A percentile compares a stretch with the other conserved stretches of the same genome.
These are phyloP conservation scores for Pouteria glomerata DNA, from an alignment of 148 eudicot species.

Conservation along the genomic window DNA sequence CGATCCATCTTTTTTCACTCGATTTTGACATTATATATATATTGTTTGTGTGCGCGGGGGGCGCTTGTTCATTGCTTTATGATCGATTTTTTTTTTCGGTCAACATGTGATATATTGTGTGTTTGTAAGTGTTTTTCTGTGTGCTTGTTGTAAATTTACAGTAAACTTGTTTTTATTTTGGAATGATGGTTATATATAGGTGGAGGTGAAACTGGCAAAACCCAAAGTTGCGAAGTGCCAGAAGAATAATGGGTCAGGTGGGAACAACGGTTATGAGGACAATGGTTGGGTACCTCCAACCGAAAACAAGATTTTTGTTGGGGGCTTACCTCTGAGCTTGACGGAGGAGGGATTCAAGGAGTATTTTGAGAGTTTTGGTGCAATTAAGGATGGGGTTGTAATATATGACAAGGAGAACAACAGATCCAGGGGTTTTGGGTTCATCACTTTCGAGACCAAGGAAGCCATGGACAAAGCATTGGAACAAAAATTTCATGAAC, in stretches of 20 bases:
- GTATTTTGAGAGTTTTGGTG: conserved; percentile 11
- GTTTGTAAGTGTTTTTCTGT: background rate
- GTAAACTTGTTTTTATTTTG: background rate
- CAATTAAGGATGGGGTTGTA: conserved; percentile 1
- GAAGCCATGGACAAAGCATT: conserved; percentile 7
- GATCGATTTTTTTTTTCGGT: background rate
- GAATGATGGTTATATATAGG: conserved; percentile 10
- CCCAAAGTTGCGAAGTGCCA: conserved; percentile 6
- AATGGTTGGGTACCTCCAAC: background rate
- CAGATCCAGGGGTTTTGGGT: conserved; percentile 18
- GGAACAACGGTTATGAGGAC: background rate
- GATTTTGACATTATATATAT: too few species aligned
- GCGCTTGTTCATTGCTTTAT: too few species aligned
- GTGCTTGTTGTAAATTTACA: background rate
- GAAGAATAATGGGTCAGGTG: background rate
- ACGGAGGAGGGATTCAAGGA: conserved; percentile 8
- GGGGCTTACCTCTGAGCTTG: conserved; percentile 12
- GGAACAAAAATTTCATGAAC: conserved; percentile 4
- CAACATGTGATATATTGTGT: background rate
- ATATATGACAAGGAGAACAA: conserved; percentile 3
- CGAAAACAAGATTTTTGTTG: conserved; percentile 15
- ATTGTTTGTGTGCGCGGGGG: too few species aligned
- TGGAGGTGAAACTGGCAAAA: conserved; percentile 6
- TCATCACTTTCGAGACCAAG: conserved; percentile 13
- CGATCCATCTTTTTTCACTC: too few species aligned